Evolutionary conservation across 208 protist species (phyloP), one percentile per base, ranked within the genome.

Genomic region (Porcisia deanei): DNA sequence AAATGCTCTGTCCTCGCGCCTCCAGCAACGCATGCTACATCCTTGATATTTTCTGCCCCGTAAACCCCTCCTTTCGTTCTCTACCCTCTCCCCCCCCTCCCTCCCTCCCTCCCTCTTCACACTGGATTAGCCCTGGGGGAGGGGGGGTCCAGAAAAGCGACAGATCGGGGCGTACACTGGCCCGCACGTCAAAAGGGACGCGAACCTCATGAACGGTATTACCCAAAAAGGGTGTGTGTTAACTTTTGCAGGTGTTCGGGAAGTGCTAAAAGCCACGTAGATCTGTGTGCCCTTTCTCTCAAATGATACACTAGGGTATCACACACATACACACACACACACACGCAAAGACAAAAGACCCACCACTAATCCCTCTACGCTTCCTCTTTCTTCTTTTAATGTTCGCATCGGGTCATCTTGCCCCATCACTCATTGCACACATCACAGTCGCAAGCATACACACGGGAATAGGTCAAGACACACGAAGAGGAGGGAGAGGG

Each of bases 321-420:
- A 61, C 66, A 58, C 25, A 64, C 34, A 73, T 18, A 61, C 22
- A 60, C 68, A 73, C 68, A 73, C 16, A 68, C 63, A 68, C 34
- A 65, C 60, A 65, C 68, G 18, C 68, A 3, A 52, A 52, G 47
- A 52, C 47, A 52, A 52, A 0, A 14, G 47, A 0, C 47, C 47
- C 10, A 30, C 10, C 47, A 52, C 47, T 12, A 12, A 5, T 12
- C 47, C 47, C 47, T 52, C 47, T 0, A 52, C 47, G 10, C 47
- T 52, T 52, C 10, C 47, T 12, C 47, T 52, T 52, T 12, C 47
- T 52, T 5, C 47, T 30, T 30, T 30, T 30, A 52, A 52, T 52
- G 10, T 5, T 52, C 10, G 47, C 47, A 14, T 14, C 10, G 10
- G 8, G 10, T 12, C 47, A 52, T 52, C 10, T 52, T 5, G 5